Percentiles rank a stretch among this genome's conserved stretches.
Evolutionary conservation across 2,329 filamentous ascomycete genomes (phyloP).

Genomic region (Thielaviopsis punctulata): DNA sequence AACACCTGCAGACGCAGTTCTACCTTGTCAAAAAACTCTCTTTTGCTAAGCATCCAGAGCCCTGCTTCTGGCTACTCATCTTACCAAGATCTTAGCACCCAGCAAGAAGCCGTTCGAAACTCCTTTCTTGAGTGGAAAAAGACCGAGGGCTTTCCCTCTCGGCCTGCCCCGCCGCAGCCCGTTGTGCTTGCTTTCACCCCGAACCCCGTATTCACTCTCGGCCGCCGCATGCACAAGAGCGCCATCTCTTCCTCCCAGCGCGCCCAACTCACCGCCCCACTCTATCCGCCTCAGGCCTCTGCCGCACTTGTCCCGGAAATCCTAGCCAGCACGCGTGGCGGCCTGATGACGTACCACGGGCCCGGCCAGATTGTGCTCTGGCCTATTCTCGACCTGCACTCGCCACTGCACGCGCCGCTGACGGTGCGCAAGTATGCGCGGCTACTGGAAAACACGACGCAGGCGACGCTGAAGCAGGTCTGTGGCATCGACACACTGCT

Average conservation of each 20-base stretch:
- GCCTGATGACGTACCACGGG: slow-evolving; percentile 87
- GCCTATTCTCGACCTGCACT: slow-evolving; percentile 67
- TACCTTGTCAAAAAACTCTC: not conserved
- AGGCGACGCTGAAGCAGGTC: slow-evolving; percentile 37
- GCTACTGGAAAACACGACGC: slow-evolving; percentile 60
- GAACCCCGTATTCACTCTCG: slow-evolving; percentile 72
- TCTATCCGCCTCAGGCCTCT: slow-evolving; percentile 14
- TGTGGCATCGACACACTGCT: slow-evolving; percentile 42
- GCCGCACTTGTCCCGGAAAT: slow-evolving; percentile 37
- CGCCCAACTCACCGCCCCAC: slow-evolving; percentile 24
- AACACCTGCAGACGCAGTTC: not conserved
- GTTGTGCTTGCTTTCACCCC: slow-evolving; percentile 71
- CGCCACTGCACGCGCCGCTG: slow-evolving; percentile 35
- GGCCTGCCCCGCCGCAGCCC: slow-evolving; percentile 32
- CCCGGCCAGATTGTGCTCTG: slow-evolving; percentile 89
- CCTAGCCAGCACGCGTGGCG: slow-evolving; percentile 59
- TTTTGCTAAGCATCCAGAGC: not conserved
- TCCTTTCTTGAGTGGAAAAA: slow-evolving; percentile 21
- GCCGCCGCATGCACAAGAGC: slow-evolving; percentile 52
- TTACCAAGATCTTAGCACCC: not conserved
- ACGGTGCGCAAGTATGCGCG: slow-evolving; percentile 62
- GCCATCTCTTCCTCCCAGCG: slow-evolving; percentile 30
- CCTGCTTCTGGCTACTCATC: not conserved
- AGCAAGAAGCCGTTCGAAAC: slow-evolving; percentile 19
- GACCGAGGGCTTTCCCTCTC: slow-evolving; percentile 10